A percentile compares a stretch with the other conserved stretches of the same genome.
Evolutionary conservation across 129 eudicot genomes (phyloP).

Genomic region (Escallonia rubra): DNA sequence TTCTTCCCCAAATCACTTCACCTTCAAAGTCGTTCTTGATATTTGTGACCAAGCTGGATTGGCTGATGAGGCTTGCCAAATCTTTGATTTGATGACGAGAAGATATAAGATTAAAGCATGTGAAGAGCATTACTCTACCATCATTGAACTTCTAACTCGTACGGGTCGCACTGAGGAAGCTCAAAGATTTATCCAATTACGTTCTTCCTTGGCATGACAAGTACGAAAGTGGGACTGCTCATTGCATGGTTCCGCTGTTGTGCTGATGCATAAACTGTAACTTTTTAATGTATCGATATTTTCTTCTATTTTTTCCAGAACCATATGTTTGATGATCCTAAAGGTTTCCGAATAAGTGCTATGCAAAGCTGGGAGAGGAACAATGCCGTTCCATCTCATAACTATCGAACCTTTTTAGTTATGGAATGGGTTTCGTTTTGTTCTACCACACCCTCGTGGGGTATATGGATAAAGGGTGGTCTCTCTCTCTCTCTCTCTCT

Average conservation of each 20-base stretch:
- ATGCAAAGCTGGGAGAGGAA: no score
- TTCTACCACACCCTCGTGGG: no score
- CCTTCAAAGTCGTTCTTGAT: constrained; percentile 43
- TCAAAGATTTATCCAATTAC: constrained; percentile 40
- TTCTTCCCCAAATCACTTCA: constrained; percentile 51
- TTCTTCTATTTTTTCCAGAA: neutral
- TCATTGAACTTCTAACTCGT: constrained; percentile 38
- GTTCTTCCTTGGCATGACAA: constrained; percentile 24
- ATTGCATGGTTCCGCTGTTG: neutral
- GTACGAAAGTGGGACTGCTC: neutral
- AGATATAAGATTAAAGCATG: constrained; percentile 41
- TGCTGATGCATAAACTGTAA: neutral
- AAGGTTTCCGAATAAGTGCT: neutral
- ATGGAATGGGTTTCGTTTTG: no score
- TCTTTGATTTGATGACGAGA: constrained; percentile 48
- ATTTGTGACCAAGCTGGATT: constrained; percentile 71
- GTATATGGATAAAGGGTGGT: no score
- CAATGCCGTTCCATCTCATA: no score
- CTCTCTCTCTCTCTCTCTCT: no score
- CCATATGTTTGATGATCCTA: neutral
- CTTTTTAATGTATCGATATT: no score
- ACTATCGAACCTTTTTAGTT: no score
- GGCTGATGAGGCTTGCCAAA: constrained; percentile 60
- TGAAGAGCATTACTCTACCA: constrained; percentile 46
- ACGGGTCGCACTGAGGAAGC: constrained; percentile 52